These are phyloP conservation scores for Lentinula raphanica DNA, from an alignment of 768 basidiomycete species.

Conservation along the genomic window DNA sequence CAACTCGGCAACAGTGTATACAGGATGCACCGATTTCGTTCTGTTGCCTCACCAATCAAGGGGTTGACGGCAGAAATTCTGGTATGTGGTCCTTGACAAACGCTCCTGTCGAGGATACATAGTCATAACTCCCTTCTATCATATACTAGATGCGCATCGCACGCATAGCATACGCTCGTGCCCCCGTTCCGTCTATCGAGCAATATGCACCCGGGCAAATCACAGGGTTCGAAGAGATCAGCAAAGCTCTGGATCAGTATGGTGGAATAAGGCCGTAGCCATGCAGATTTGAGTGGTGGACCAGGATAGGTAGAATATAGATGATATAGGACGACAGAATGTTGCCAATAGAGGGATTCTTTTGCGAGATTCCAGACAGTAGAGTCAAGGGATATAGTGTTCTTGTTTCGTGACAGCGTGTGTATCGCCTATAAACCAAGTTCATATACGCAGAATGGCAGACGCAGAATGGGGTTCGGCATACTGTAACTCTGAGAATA, in stretches of 20 bases:
- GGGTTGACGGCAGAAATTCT: slow-evolving; percentile 82
- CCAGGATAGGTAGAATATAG: too few relatives aligned
- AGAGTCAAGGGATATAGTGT: too few relatives aligned
- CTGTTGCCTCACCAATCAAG: slow-evolving; percentile 73
- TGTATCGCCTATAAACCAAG: too few relatives aligned
- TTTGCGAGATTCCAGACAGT: too few relatives aligned
- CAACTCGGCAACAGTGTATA: slow-evolving; percentile 49
- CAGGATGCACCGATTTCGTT: slow-evolving; percentile 81
- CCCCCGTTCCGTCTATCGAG: background rate
- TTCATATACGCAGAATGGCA: too few relatives aligned
- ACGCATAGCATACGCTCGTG: background rate
- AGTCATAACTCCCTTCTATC: background rate
- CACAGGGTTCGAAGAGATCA: background rate
- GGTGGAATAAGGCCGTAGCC: background rate
- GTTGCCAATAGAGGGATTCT: too few relatives aligned
- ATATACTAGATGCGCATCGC: background rate
- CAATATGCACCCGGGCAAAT: background rate
- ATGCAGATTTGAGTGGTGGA: too few relatives aligned
- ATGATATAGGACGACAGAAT: too few relatives aligned
- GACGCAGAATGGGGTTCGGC: too few relatives aligned
- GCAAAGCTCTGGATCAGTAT: background rate
- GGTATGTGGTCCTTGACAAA: slow-evolving; percentile 34
- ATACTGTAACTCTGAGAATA: too few relatives aligned
- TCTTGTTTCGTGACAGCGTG: too few relatives aligned
- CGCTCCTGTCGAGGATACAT: background rate